A percentile compares a stretch with the other conserved stretches of the same genome.
phyloP scores from a whole-genome alignment of 2,329 filamentous ascomycete species.

The Sordariomycetes sp. region DNA sequence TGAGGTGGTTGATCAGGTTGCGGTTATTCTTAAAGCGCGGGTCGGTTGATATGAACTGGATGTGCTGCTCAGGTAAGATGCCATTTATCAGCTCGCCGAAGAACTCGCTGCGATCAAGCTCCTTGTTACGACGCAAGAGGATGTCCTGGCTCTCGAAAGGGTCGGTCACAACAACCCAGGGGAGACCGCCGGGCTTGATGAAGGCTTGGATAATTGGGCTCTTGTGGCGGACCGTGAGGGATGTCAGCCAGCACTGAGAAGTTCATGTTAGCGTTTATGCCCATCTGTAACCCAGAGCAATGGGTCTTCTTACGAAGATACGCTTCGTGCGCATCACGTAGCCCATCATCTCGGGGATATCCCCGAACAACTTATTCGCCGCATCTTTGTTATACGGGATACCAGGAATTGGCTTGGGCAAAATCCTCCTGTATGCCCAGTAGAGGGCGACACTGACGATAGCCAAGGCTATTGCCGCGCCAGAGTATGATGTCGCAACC shows the following conservation, averaged over 20 bases:
- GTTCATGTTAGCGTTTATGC: too few relatives aligned
- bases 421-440: conserved; percentile 6
- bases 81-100: conserved; percentile 21
- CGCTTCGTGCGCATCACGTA: conserved; percentile 19
- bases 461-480: too few relatives aligned
- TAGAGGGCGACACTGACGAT: conserved; percentile 2
- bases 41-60: conserved; percentile 17
- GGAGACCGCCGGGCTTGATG: conserved; percentile 28
- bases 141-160: conserved; percentile 31
- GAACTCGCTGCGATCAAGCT: conserved; percentile 31
- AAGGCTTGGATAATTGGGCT: conserved; percentile 38
- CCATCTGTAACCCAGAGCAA: neutral
- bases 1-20: conserved; percentile 25
- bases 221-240: conserved; percentile 19
- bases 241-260: too few relatives aligned
- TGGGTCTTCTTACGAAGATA: conserved; percentile 14
- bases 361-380: conserved; percentile 25
- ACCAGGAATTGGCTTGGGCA: conserved; percentile 31
- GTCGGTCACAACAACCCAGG: conserved; percentile 31
- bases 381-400: conserved; percentile 33
- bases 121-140: conserved; percentile 27
- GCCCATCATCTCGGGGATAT: conserved; percentile 27
- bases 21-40: conserved; percentile 20
- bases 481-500: too few relatives aligned
- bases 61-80: conserved; percentile 22